Evolutionary conservation across 2,329 filamentous ascomycete species (phyloP).

Genomic region (Dactylellina drechsleri): DNA sequence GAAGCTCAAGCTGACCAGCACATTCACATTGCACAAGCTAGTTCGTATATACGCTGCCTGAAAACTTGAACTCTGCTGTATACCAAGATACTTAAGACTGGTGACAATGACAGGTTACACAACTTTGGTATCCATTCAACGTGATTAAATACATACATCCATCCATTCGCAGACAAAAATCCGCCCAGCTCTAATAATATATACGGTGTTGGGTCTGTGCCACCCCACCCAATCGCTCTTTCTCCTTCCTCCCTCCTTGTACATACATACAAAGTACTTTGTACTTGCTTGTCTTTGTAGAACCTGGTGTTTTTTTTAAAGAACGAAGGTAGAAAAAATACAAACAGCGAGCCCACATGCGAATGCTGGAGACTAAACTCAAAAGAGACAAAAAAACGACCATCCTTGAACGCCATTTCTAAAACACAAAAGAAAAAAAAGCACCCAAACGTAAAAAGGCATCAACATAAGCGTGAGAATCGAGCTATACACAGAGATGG

Average conservation of each 20-base stretch:
- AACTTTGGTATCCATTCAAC: slow-evolving; percentile 9
- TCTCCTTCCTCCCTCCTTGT: too few relatives aligned
- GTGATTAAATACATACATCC: too few relatives aligned
- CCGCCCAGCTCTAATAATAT: too few relatives aligned
- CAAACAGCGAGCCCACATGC: slow-evolving; percentile 10
- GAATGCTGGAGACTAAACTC: neutral
- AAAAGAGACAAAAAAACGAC: slow-evolving; percentile 10
- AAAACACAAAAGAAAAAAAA: slow-evolving; percentile 10
- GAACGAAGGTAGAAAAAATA: neutral
- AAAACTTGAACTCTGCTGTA: neutral
- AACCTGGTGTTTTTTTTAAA: neutral
- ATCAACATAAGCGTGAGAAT: neutral
- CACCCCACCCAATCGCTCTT: too few relatives aligned
- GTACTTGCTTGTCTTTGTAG: too few relatives aligned
- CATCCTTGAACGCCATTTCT: slow-evolving; percentile 35
- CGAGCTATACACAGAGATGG: slow-evolving; percentile 17
- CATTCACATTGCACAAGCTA: too few relatives aligned
- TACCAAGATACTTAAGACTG: too few relatives aligned
- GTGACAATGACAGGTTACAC: slow-evolving; percentile 12
- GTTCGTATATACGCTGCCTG: slow-evolving; percentile 21
- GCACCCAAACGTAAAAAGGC: neutral
- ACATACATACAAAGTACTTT: too few relatives aligned
- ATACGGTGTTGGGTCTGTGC: too few relatives aligned
- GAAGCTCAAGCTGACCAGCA: too few relatives aligned
- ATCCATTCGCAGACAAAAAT: too few relatives aligned